phyloP scores from a whole-genome alignment of 495 filamentous ascomycete species.

The Penicillium psychrofluorescens region DNA sequence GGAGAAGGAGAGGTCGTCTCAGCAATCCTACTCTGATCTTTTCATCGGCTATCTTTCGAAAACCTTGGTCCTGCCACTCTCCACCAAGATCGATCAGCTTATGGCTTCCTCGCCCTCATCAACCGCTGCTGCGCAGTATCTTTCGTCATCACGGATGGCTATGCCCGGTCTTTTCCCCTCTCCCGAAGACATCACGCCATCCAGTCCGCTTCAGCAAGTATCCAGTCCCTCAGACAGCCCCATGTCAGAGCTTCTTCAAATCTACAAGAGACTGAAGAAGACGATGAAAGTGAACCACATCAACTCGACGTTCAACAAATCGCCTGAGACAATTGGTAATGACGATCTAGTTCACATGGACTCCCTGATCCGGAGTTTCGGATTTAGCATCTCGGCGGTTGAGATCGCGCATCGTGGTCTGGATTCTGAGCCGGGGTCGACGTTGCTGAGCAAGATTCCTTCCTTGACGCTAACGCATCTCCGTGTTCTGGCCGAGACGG shows the following conservation, averaged over 20 bases:
- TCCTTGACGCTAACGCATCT: constrained; percentile 77
- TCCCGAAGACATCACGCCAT: constrained; percentile 24
- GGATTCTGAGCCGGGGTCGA: constrained; percentile 65
- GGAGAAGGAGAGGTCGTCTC: constrained; percentile 31
- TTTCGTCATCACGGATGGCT: constrained; percentile 26
- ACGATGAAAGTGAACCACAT: constrained; percentile 70
- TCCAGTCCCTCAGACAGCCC: constrained; percentile 30
- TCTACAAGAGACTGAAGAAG: constrained; percentile 73
- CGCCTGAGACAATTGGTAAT: constrained; percentile 24
- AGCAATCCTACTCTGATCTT: constrained; percentile 43
- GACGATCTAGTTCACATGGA: constrained; percentile 58
- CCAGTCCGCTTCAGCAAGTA: constrained; percentile 28
- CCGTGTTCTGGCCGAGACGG: constrained; percentile 84
- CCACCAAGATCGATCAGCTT: constrained; percentile 48
- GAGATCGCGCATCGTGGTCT: constrained; percentile 91
- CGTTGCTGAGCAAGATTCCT: constrained; percentile 77
- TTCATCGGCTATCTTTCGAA: constrained; percentile 59
- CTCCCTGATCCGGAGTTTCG: constrained; percentile 65
- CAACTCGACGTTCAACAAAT: constrained; percentile 37
- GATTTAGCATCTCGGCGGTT: constrained; percentile 79
- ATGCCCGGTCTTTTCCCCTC: constrained; percentile 42
- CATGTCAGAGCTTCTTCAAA: constrained; percentile 66
- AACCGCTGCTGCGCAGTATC: constrained; percentile 13
- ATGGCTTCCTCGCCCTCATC: constrained; percentile 24
- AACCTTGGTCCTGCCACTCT: constrained; percentile 53